Conservation (phyloP, 2,329 filamentous ascomycete species). For the Diaporthe sp. region DNA sequence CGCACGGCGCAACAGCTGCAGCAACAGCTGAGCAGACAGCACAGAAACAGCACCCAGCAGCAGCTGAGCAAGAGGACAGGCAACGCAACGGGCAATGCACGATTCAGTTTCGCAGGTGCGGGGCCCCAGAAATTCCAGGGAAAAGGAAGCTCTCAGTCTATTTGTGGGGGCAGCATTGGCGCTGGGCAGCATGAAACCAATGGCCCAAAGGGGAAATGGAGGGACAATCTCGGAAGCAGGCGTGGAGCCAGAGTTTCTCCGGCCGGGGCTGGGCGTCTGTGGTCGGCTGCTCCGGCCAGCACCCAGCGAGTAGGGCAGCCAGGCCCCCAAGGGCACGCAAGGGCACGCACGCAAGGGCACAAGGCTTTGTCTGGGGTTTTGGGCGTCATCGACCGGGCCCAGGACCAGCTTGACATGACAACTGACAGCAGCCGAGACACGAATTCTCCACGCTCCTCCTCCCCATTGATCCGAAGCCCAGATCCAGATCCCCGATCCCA, state of each 20-base stretch:
- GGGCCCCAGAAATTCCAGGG: conserved; percentile 34
- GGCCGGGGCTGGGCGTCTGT: conserved; percentile 5
- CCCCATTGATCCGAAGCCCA: conserved; percentile 31
- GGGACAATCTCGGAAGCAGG: conserved; percentile 33
- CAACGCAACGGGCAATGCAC: conserved; percentile 10
- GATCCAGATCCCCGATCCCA: conserved; percentile 28
- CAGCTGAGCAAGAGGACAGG: neutral
- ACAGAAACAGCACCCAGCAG: neutral
- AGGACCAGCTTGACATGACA: conserved; percentile 27
- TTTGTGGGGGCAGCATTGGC: neutral
- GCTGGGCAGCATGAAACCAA: conserved; percentile 21
- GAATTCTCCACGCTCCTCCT: conserved; percentile 24
- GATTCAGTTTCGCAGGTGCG: conserved; percentile 33
- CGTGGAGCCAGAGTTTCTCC: conserved; percentile 29
- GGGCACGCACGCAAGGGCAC: neutral
- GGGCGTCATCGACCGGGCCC: conserved; percentile 9
- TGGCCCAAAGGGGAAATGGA: conserved; percentile 27
- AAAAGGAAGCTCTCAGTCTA: conserved; percentile 13
- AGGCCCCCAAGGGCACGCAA: neutral
- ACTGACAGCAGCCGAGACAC: conserved; percentile 32
- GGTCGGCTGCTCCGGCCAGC: neutral
- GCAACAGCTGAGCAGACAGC: neutral
- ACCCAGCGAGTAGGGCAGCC: neutral
- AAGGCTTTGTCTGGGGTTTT: conserved; percentile 14
- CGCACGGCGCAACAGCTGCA: neutral